Base-by-base conservation (phyloP, 2,329 filamentous ascomycete genomes). In the Decorospora gaudefroyi region DNA sequence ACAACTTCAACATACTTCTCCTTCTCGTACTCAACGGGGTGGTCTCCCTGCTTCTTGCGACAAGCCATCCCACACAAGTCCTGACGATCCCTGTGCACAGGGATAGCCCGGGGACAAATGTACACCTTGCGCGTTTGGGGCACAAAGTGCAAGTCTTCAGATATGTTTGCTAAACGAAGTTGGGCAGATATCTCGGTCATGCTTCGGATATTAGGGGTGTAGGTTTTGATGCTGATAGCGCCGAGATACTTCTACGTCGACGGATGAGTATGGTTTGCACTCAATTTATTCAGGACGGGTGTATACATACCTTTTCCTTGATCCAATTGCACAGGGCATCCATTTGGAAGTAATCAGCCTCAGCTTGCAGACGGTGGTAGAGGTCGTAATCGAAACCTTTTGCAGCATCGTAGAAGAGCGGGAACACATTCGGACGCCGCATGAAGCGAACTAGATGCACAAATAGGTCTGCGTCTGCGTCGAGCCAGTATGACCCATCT, bases 401-500 rank as follows among this genome's bases (percentile, higher is more conserved):
- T 4, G 6, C 22, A 1, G 48, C 42, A 27, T 64, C 49, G 46
- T 61, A 74, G 54, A 72, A 73, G 0, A 75, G 15, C 0, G 72
- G 56, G 23, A 55, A 60, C 1, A 47, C 30, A 1, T 13, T 3
- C 0, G 57, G 59, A 11, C 57, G 55, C 0, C 54, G 52, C 57
- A 64, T 57, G 35, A 55, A 62, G 4, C 33, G 12, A 1, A 64
- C 31, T 1, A 64, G 26, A 22, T 61, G 39, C 9, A 59, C 41
- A 44, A 75, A 75, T 2, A 70, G 18, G 0, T 57, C 46, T 0
- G 65, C 55, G 29, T 75, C 68, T 0, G 68, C 55, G 42, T 75
- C 72, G 13, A 76, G 39, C 52, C 74, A 75, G 51, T 68, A 68
- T 0, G 62, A 61, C 0, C 65, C 68, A 15, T 73, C 51, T 0